A percentile compares a stretch with the other conserved stretches of the same genome.
phyloP scores from a whole-genome alignment of 2,329 filamentous ascomycete species.

The Domatiomyces globalis region DNA sequence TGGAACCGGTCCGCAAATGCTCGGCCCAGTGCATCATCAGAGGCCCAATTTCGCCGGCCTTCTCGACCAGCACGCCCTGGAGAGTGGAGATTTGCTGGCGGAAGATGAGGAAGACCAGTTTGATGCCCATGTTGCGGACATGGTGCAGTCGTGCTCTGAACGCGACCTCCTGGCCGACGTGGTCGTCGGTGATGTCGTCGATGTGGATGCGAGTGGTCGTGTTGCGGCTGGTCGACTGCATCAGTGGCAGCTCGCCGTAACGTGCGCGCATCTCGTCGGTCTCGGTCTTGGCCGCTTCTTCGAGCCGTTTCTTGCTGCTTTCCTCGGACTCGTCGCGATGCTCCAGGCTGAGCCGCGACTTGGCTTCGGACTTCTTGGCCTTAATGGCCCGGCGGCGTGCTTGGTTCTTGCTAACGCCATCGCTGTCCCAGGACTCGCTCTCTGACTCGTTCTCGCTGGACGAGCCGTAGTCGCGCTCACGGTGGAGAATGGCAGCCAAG shows the following conservation, averaged over 20 bases:
- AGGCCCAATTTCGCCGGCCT: conserved; percentile 48
- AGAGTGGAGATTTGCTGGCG: conserved; percentile 71
- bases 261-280: conserved; percentile 44
- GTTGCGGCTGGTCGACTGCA: conserved; percentile 41
- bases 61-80: conserved; percentile 60
- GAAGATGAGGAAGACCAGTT: conserved; percentile 72
- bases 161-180: conserved; percentile 44
- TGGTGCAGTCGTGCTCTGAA: conserved; percentile 66
- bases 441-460: conserved; percentile 26
- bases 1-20: conserved; percentile 61
- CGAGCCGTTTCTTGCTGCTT: conserved; percentile 28
- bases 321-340: conserved; percentile 29
- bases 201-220: conserved; percentile 36
- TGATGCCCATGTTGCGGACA: conserved; percentile 64
- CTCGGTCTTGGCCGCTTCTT: conserved; percentile 39
- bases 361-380: conserved; percentile 25
- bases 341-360: conserved; percentile 31
- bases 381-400: conserved; percentile 30
- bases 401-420: conserved; percentile 31
- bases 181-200: conserved; percentile 36
- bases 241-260: conserved; percentile 45
- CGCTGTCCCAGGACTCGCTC: conserved; percentile 24
- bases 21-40: conserved; percentile 81
- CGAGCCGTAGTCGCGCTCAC: conserved; percentile 22
- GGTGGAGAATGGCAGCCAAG: conserved; percentile 27